Evolutionary conservation across 331 rosid genomes (phyloP), one percentile per base, ranked within the genome.

Genomic region (Quercus tomentella): DNA sequence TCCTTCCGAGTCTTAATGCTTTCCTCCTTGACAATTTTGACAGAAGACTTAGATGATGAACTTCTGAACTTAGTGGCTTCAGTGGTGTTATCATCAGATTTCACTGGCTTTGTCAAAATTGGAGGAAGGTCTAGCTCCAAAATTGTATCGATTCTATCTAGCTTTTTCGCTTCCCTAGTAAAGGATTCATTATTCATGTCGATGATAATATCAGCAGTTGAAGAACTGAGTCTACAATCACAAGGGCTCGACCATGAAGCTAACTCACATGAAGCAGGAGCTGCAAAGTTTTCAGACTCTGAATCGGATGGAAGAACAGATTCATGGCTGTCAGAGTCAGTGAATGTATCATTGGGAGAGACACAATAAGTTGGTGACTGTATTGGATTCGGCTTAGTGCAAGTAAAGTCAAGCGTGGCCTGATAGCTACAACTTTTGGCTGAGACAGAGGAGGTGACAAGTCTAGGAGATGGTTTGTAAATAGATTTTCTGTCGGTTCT

Each of bases 211-310:
- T 92, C 91, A 77, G 85, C 77, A 20, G 92, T 86, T 43, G 96
- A 90, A 74, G 98, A 91, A 45, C 97, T 89, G 70, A 88, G 86
- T 74, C 91, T 85, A 72, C 91, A 87, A 51, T 85, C 87, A 79
- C 89, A 82, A 58, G 92, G 67, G 79, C 86, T 55, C 41, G 65
- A 2, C 81, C 81, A 80, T 2, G 79, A 80, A 7, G 70, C 35
- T 41, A 74, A 45, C 49, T 70, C 83, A 68, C 76, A 63, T 75
- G 83, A 52, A n/a, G 85, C 91, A 73, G 87, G 84, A 79, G 82
- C 84, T 77, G 76, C 54, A 72, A 69, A 58, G 77, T 82, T 58
- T 49, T 81, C 86, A 58, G 81, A 82, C 23, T 89, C 97, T 41
- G 87, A 87, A 67, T 89, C 89, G 7, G 91, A 90, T 56, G 87